Evolutionary conservation across 2,329 filamentous ascomycete species (phyloP), one percentile per base, ranked within the genome.

Genomic region (Cucurbitaria berberidis): DNA sequence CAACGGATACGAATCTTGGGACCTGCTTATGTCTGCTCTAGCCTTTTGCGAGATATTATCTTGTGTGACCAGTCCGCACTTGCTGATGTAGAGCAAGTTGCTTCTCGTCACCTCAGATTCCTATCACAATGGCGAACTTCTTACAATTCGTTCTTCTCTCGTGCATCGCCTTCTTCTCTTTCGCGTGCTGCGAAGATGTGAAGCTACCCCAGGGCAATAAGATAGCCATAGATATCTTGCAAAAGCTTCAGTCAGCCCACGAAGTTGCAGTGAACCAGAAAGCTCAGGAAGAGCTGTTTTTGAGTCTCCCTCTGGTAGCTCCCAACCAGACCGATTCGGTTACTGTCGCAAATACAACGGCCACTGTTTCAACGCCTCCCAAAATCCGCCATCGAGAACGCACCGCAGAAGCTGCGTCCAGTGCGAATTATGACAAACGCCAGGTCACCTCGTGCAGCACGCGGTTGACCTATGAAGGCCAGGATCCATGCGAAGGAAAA

Each of bases 231-330:
- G 46, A 32, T n/a, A 41, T 48, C 16, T 24, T 48, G 3, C 13
- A 42, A 19, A 10, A 29, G 16, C 38, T 48, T 18, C 36, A 41
- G 15, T 5, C 46, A 1, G 36, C 46, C 9, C 46, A 48, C 24
- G 46, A 32, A 5, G 36, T 48, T 48, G 46, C 46, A 2, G 19
- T 48, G 4, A 41, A 48, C 38, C 46, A 48, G 15, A 41, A 48
- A 16, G 24, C 11, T 5, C 46, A 42, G 24, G 36, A 48, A 34
- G 16, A 42, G 18, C 36, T 48, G 8, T 48, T 32, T 36, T 26
- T 48, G 2, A 48, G 18, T 30, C 46, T 48, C 6, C 46, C 46
- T 10, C 30, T 48, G 8, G 22, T 32, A 3, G 46, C 46, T 7
- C 38, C 36, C 13, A 42, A 42, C n/a, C 24, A 41, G 13, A 15